Base-by-base conservation (phyloP, 106 monocot genomes). In the Dactylorhiza incarnata region DNA sequence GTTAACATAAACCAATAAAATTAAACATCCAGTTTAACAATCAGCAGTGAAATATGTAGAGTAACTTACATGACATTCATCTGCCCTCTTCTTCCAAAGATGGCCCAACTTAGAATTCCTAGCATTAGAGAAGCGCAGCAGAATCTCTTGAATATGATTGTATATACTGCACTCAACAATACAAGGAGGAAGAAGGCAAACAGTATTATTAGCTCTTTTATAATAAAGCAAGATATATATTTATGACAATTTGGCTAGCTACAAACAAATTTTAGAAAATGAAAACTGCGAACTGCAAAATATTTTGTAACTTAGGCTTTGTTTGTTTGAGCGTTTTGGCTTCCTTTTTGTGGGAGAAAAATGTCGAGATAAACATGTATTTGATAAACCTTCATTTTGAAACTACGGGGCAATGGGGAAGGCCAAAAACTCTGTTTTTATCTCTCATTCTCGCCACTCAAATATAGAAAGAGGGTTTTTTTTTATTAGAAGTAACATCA, bases 71-170 rank as follows among this genome's bases (percentile, higher is more conserved):
- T 47, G 65, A 29, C 3, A 67, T 16, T 26, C 29, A 48, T 37
- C 49, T 29, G 10, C 29, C 25, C 17, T 29, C 37, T 77, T 77
- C 67, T 66, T 29, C 76, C 48, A 13, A 49, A 5, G 16, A 49
- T 16, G 7, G 14, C 11, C 25, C 8, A 66, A 66, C 5, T 77
- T 29, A 5, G 76, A 67, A 48, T 55, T 49, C n/a, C 29, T 73
- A 74, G 69, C 75, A 74, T 65, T 48, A 48, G 86, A 82, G 20
- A 91, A 44, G 44, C 73, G 84, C 9, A 49, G 68, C 5, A 91
- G 74, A 78, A 91, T 75, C 76, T 84, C 84, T 73, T 81, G 83
- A 52, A 88, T 80, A 81, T 88, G 84, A 84, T 91, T 91, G 73
- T 91, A 91, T 47, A 83, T 91, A 69, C 91, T 91, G 78, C 75